A percentile compares a stretch with the other conserved stretches of the same genome.
Conservation (phyloP, 2,329 filamentous ascomycete species). For the Dothideomycetidae sp. region DNA sequence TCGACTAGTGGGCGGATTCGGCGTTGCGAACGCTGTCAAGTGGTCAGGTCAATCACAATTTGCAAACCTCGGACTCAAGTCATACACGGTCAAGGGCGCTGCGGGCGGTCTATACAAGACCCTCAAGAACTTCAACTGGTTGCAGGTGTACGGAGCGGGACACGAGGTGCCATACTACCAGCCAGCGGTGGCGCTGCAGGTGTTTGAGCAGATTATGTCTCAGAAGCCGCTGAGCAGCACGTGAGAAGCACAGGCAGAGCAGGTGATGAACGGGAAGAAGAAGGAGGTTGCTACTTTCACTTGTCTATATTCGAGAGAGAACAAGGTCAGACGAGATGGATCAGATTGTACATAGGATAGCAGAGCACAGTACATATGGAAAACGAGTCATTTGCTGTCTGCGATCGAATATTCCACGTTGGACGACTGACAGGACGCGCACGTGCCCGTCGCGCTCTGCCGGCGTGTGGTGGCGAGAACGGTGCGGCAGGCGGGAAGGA, state of each 20-base stretch:
- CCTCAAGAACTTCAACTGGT: constrained; percentile 35
- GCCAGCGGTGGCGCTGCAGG: constrained; percentile 32
- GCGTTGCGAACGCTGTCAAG: constrained; percentile 27
- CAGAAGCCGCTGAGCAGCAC: constrained; percentile 24
- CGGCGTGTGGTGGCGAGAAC: no score
- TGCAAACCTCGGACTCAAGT: constrained; percentile 20
- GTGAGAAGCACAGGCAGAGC: no score
- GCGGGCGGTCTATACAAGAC: constrained; percentile 38
- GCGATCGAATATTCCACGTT: no score
- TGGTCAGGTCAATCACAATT: constrained; percentile 32
- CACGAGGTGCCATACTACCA: constrained; percentile 28
- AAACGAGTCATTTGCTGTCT: no score
- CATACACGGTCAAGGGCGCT: constrained; percentile 37
- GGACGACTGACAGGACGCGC: no score
- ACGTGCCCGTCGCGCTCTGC: no score
- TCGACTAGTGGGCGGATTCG: constrained; percentile 31
- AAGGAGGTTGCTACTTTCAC: background rate
- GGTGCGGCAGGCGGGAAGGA: no score
- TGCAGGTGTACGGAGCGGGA: constrained; percentile 24
- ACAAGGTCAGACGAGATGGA: no score
- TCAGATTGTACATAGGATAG: no score
- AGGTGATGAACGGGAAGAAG: background rate
- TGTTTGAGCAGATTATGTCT: constrained; percentile 33
- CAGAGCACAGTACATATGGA: no score
- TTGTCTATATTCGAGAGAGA: background rate